Evolutionary conservation across 768 basidiomycete genomes (phyloP).

Genomic region (Serendipita sp.): DNA sequence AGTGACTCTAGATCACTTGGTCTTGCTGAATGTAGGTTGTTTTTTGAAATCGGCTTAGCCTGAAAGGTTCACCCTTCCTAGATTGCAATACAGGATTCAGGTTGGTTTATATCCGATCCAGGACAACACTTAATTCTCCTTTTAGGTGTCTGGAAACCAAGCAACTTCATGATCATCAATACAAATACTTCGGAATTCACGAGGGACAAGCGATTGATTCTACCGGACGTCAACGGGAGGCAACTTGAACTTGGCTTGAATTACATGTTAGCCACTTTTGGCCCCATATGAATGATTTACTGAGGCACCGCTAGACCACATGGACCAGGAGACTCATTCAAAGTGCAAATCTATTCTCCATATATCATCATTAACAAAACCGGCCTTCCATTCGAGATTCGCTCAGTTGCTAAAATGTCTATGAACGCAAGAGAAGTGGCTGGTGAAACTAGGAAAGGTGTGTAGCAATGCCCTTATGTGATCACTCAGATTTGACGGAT

Average conservation of each 20-base stretch:
- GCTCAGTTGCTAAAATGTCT: conserved; percentile 43
- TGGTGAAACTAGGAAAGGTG: conserved; percentile 59
- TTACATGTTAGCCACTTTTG: conserved; percentile 50
- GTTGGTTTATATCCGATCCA: conserved; percentile 26
- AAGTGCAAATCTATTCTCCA: conserved; percentile 84
- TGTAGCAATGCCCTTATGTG: conserved; percentile 6
- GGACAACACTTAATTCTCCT: not conserved
- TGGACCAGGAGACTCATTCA: conserved; percentile 87
- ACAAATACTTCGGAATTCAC: conserved; percentile 83
- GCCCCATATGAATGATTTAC: not conserved
- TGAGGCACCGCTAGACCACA: conserved; percentile 34
- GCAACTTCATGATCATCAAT: conserved; percentile 95
- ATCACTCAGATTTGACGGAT: conserved; percentile 8
- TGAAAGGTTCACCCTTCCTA: not conserved
- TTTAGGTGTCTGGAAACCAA: conserved; percentile 31
- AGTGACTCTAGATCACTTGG: conserved; percentile 76
- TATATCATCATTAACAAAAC: conserved; percentile 90
- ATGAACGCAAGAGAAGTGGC: conserved; percentile 59
- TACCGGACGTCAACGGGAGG: conserved; percentile 57
- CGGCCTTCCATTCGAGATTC: conserved; percentile 61
- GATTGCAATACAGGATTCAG: conserved; percentile 63
- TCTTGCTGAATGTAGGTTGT: conserved; percentile 64
- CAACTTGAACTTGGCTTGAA: conserved; percentile 74
- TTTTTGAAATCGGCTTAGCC: not conserved
- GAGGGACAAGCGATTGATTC: conserved; percentile 49